These are phyloP conservation scores for Cryptosporidium andersoni DNA, from an alignment of 169 alveolate species.

Conservation along the genomic window DNA sequence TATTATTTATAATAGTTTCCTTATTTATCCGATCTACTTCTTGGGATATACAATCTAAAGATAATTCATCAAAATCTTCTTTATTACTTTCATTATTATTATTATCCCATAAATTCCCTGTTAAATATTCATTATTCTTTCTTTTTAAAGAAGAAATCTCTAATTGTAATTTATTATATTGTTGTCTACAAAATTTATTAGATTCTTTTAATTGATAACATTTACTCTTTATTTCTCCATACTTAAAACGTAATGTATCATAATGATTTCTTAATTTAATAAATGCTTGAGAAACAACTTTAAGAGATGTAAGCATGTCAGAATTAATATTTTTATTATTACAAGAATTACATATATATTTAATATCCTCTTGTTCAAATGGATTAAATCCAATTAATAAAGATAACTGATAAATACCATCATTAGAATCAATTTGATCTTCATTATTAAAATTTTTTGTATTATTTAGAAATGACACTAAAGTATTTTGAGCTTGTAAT, in stretches of 20 bases:
- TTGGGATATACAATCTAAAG: no score
- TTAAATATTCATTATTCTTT: no score
- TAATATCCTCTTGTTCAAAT: conserved; percentile 15
- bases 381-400: conserved; percentile 51
- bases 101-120: no score
- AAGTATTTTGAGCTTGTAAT: conserved; percentile 23
- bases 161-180: conserved; percentile 14
- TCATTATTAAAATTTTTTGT: conserved; percentile 13
- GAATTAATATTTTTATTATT: background rate
- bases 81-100: background rate
- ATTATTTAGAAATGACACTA: conserved; percentile 5
- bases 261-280: conserved; percentile 12
- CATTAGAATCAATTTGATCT: background rate
- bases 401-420: conserved; percentile 11
- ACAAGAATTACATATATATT: background rate
- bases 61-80: background rate
- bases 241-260: conserved; percentile 16
- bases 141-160: background rate
- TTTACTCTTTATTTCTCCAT: conserved; percentile 19
- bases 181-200: conserved; percentile 5
- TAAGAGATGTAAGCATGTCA: conserved; percentile 27
- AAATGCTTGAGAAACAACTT: conserved; percentile 30
- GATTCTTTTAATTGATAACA: conserved; percentile 47
- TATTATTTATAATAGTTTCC: no score
- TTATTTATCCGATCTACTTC: no score